Conservation (phyloP, 2,329 filamentous ascomycete species). For the Microdochium bolleyi region DNA sequence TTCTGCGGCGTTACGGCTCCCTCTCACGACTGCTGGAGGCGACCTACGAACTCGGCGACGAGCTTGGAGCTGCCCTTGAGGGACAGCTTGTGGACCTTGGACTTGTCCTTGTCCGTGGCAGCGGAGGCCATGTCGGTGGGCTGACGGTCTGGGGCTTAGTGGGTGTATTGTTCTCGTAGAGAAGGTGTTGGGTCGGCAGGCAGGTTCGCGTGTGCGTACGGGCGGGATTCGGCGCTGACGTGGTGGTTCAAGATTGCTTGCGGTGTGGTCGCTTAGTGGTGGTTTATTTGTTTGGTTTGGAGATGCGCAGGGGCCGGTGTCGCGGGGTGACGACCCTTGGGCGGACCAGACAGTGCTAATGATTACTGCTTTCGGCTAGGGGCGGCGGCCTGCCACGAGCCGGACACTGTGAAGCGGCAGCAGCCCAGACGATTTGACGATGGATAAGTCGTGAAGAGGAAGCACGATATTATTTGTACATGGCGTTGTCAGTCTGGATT, state of each 20-base stretch:
- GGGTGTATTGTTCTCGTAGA: too few relatives aligned
- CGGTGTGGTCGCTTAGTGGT: not conserved
- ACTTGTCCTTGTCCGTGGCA: slow-evolving; percentile 53
- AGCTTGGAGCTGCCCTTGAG: slow-evolving; percentile 79
- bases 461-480: too few relatives aligned
- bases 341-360: not conserved
- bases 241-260: not conserved
- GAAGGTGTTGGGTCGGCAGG: too few relatives aligned
- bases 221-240: too few relatives aligned
- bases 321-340: not conserved
- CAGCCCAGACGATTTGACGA: too few relatives aligned
- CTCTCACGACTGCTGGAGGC: not conserved
- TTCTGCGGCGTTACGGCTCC: too few relatives aligned
- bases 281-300: not conserved
- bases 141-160: slow-evolving; percentile 3
- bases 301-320: not conserved
- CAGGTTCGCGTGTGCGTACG: too few relatives aligned
- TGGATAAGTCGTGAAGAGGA: too few relatives aligned
- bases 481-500: too few relatives aligned
- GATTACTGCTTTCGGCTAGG: not conserved
- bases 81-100: slow-evolving; percentile 91
- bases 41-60: slow-evolving; percentile 86
- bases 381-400: too few relatives aligned
- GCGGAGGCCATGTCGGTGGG: slow-evolving; percentile 13
- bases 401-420: not conserved